Conservation (phyloP, 78 protist genomes). For the Creolimax fragrantissima region DNA sequence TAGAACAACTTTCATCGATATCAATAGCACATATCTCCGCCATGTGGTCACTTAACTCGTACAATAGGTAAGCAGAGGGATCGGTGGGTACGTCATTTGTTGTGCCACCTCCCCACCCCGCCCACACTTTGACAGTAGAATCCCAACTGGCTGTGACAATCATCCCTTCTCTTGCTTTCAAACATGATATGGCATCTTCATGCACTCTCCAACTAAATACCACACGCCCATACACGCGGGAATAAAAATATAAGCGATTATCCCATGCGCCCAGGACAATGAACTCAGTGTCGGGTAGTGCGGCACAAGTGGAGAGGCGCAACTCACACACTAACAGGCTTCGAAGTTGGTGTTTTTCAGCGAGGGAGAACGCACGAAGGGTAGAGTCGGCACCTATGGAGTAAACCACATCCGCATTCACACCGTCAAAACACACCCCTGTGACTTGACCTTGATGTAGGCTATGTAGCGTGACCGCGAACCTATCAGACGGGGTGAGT, state of each 20-base stretch:
- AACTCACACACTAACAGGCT: slow-evolving; percentile 40
- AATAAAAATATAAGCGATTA: slow-evolving; percentile 55
- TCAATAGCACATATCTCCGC: neutral
- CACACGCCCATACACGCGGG: slow-evolving; percentile 50
- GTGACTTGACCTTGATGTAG: slow-evolving; percentile 11
- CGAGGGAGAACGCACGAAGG: slow-evolving; percentile 40
- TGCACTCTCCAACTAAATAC: slow-evolving; percentile 36
- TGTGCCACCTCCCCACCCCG: neutral
- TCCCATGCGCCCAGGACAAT: slow-evolving; percentile 61
- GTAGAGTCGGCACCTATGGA: slow-evolving; percentile 28
- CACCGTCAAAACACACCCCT: slow-evolving; percentile 32
- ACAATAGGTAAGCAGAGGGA: neutral
- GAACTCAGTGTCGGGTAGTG: slow-evolving; percentile 27
- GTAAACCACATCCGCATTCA: slow-evolving; percentile 38
- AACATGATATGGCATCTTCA: slow-evolving; percentile 56
- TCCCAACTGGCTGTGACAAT: slow-evolving; percentile 71
- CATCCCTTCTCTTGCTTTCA: slow-evolving; percentile 7
- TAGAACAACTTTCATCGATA: neutral
- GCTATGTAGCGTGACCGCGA: neutral
- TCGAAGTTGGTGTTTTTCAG: slow-evolving; percentile 51
- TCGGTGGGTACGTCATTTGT: neutral
- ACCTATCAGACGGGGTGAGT: no score
- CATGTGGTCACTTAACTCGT: neutral
- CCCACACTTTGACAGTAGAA: slow-evolving; percentile 48
- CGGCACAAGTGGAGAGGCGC: slow-evolving; percentile 46